Base-by-base conservation (phyloP, 805 yeast species). In the Zygosaccharomyces bisporus region DNA sequence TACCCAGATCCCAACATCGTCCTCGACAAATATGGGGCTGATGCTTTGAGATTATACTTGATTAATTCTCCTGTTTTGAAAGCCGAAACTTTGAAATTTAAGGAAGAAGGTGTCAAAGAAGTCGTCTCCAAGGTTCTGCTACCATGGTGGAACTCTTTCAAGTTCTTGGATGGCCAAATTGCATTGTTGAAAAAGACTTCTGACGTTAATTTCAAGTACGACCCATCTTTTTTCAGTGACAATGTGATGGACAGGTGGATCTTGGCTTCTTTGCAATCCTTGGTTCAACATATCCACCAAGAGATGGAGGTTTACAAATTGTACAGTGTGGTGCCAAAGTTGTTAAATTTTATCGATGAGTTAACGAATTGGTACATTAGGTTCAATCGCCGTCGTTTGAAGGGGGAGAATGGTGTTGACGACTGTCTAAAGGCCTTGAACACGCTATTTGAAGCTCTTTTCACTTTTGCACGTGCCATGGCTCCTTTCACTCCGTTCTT, bases 221-320 rank as follows among this genome's bases (percentile, higher is more conserved):
- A 90, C 59, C 77, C 84, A 21, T 49, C 67, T 3, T 68, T 82
- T 47, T 69, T 67, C 45, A 83, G 95, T 41, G 81, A 75, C 35
- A 93, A 93, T 60, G 96, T 91, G 51, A 90, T 93, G 97, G 99
- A 93, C 72, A 83, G 77, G 69, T 93, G 99, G 99, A 77, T 93
- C 59, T 72, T 90, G 65, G 97, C 99, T 5, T 87, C 96, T n/a
- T 75, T 89, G 66, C 99, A 93, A 75, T 81, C 96, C 8, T 78
- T 93, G 64, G 80, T 93, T 55, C 77, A 79, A 64, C 87, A 75
- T 63, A 87, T 93, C 58, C 96, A 91, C 68, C 68, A 70, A 46
- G 99, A 93, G 74, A 93, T 93, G 99, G 69, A 66, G 41, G 85
- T 78, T 52, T 93, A 93, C 74, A 80, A 95, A 69, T 75, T 93